Conservation (phyloP, 2,329 filamentous ascomycete genomes). For the Penicillium capsulatum region DNA sequence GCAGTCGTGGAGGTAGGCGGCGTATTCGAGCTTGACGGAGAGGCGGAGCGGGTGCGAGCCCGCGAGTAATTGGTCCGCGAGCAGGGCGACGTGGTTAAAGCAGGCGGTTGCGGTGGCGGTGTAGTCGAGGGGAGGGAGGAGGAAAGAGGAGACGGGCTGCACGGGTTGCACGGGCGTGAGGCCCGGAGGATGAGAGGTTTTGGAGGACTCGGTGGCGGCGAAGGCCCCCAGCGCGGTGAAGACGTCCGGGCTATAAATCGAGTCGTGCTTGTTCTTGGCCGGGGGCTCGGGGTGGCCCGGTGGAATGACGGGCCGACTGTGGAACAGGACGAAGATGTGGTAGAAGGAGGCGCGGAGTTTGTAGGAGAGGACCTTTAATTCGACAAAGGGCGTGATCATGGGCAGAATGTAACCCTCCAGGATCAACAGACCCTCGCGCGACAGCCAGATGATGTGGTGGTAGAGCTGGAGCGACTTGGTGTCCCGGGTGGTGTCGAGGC, state of each 20-base stretch:
- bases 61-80: conserved; percentile 73
- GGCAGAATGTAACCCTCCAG: conserved; percentile 82
- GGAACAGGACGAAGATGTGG: conserved; percentile 93
- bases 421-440: conserved; percentile 82
- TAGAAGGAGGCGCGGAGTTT: conserved; percentile 93
- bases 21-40: conserved; percentile 86
- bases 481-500: conserved; percentile 71
- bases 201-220: background rate
- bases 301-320: conserved; percentile 79
- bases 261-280: conserved; percentile 25
- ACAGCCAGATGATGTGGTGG: conserved; percentile 91
- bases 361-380: conserved; percentile 83
- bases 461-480: conserved; percentile 79
- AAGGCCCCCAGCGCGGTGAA: conserved; percentile 37
- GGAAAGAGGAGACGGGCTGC: conserved; percentile 57
- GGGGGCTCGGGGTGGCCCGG: conserved; percentile 48
- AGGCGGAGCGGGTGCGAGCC: conserved; percentile 86
- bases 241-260: conserved; percentile 34
- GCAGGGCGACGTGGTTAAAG: conserved; percentile 70
- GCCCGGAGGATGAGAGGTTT: conserved; percentile 33
- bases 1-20: conserved; percentile 91
- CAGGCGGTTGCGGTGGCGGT: conserved; percentile 74
- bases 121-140: conserved; percentile 76
- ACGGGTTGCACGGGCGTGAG: conserved; percentile 27
- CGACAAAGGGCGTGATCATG: conserved; percentile 70